Evolutionary conservation across 2,329 filamentous ascomycete genomes (phyloP).

Genomic region (Colletotrichum sp.): DNA sequence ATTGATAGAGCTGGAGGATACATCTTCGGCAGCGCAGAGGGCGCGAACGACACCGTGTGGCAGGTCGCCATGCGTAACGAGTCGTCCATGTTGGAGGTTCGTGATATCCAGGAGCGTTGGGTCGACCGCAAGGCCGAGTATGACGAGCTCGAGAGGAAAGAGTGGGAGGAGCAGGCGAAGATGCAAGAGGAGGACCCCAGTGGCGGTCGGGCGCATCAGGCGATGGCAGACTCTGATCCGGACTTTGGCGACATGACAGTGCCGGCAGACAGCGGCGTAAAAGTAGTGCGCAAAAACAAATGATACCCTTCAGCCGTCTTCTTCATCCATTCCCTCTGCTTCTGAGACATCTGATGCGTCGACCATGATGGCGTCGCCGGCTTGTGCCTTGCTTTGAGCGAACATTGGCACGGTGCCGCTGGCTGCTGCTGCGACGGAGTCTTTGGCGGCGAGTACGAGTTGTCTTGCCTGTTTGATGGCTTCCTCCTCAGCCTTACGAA

Average conservation of each 20-base stretch:
- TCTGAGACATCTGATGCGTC: constrained; percentile 46
- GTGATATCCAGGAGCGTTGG: constrained; percentile 96
- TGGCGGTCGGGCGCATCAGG: constrained; percentile 23
- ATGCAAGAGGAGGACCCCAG: constrained; percentile 33
- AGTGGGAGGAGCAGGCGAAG: constrained; percentile 77
- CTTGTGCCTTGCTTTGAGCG: constrained; percentile 67
- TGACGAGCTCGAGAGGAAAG: constrained; percentile 78
- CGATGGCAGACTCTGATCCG: constrained; percentile 46
- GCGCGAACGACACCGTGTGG: constrained; percentile 97
- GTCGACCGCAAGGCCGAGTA: constrained; percentile 88
- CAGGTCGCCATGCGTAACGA: constrained; percentile 88
- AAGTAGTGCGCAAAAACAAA: constrained; percentile 69
- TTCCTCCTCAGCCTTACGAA: constrained; percentile 90
- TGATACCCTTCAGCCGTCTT: constrained; percentile 53
- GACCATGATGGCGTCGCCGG: constrained; percentile 53
- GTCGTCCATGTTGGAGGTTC: constrained; percentile 76
- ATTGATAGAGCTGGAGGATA: constrained; percentile 95
- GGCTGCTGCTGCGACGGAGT: background rate
- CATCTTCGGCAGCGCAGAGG: constrained; percentile 88
- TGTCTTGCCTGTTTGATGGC: constrained; percentile 79
- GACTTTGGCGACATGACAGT: constrained; percentile 59
- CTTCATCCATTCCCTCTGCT: constrained; percentile 51
- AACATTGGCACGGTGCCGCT: constrained; percentile 1
- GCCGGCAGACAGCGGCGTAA: constrained; percentile 69
- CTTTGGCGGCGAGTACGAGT: constrained; percentile 72